Percentiles rank a stretch among this genome's conserved stretches.
phyloP scores from a whole-genome alignment of 306 rosid species.

The Mucuna pruriens region DNA sequence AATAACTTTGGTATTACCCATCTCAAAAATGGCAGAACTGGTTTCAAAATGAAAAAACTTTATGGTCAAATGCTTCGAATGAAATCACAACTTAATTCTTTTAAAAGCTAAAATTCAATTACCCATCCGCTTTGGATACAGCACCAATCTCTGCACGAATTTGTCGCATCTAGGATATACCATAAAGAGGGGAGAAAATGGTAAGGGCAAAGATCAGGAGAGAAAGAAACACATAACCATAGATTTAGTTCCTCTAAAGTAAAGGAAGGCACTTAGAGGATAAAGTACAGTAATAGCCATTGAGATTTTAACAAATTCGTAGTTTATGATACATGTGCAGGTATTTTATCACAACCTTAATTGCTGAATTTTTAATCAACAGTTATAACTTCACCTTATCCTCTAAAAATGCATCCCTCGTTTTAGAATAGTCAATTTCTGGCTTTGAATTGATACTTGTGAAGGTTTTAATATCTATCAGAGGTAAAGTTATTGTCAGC shows the following conservation, averaged over 20 bases:
- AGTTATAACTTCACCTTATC: background rate
- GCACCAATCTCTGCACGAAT: slow-evolving; percentile 87
- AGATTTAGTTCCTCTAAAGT: background rate
- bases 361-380: background rate
- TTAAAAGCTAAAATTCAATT: background rate
- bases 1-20: slow-evolving; percentile 92
- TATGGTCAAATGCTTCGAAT: slow-evolving; percentile 11
- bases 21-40: slow-evolving; percentile 89
- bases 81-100: background rate
- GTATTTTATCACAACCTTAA: background rate
- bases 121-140: slow-evolving; percentile 92
- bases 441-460: background rate
- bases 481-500: background rate
- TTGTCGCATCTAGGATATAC: slow-evolving; percentile 74
- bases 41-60: background rate
- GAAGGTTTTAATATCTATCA: background rate
- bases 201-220: background rate
- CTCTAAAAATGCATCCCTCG: background rate
- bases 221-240: background rate
- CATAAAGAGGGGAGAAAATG: background rate
- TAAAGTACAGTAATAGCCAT: background rate
- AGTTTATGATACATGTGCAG: background rate
- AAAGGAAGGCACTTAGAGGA: background rate
- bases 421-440: background rate
- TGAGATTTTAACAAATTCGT: background rate